A percentile compares a stretch with the other conserved stretches of the same genome.
Evolutionary conservation across 2,329 filamentous ascomycete species (phyloP).

Genomic region (Fusarium annulatum): DNA sequence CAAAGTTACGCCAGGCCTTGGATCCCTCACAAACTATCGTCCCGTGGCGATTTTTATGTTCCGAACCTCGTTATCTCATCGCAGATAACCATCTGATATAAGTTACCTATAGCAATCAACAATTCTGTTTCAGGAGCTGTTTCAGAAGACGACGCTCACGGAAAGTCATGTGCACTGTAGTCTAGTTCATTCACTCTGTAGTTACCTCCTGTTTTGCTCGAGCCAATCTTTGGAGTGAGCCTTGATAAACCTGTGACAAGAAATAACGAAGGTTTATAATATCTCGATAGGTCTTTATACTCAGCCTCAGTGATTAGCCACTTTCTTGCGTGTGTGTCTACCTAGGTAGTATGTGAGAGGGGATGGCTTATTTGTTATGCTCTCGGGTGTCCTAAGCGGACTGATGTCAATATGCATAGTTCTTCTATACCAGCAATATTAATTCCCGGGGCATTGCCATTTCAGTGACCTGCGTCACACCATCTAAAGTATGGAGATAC

Average conservation of each 20-base stretch:
- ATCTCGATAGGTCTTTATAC: neutral
- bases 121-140: neutral
- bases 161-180: neutral
- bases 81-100: neutral
- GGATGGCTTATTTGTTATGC: neutral
- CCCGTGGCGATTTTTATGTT: neutral
- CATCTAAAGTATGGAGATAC: neutral
- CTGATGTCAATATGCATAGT: neutral
- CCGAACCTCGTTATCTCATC: neutral
- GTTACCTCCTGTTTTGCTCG: neutral
- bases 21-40: slow-evolving; percentile 4
- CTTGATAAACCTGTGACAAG: neutral
- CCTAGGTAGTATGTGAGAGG: neutral
- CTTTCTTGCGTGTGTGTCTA: neutral
- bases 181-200: neutral
- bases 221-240: neutral
- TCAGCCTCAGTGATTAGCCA: neutral
- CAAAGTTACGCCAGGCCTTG: neutral
- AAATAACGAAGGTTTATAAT: neutral
- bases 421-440: neutral
- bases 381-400: neutral
- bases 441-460: neutral
- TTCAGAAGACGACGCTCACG: neutral
- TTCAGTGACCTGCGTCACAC: neutral
- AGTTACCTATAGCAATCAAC: neutral